Base-by-base conservation (phyloP, 768 basidiomycete genomes). In the Coprinellus aureogranulatus region DNA sequence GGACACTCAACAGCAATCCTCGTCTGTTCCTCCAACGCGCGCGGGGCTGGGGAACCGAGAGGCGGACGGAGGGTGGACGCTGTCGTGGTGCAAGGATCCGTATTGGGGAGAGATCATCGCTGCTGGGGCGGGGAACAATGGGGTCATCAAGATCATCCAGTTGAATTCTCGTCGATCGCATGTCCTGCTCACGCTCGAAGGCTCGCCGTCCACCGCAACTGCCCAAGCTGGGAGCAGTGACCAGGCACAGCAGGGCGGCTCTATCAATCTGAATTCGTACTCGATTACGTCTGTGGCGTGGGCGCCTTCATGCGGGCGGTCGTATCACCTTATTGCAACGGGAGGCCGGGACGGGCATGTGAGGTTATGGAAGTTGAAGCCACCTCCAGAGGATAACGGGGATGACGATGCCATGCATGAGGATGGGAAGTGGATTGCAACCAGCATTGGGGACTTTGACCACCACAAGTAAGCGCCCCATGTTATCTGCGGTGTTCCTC, bases 51-150 rank as follows among this genome's bases (percentile, higher is more conserved):
- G 84, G 0, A 86, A 83, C 62, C 78, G 88, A 41, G 90, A 95
- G 70, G 92, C 92, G 2, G 88, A 93, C 54, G 93, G 93, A 3
- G 95, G 91, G 1, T 98, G 94, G 94, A 89, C 87, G 56, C 72
- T 99, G 42, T 89, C 89, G 8, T 99, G 95, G 94, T 98, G 95
- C 72, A 92, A 93, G 67, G 97, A 98, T 65, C 81, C 83, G 59
- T 97, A 94, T 71, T 97, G 94, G 94, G 96, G 96, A 1, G 91
- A 94, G 67, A 67, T 96, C 20, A 77, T 98, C 49, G 94, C 93
- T 9, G 87, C 85, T 0, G 83, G 86, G 1, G 83, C 82, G 54
- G 94, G 94, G 1, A 78, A 83, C 1, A 82, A 77, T 57, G 90
- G 91, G 0, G 71, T 84, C 22, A 76, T 98, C 45, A 94, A 96